Percentiles rank a stretch among this genome's conserved stretches.
These are phyloP conservation scores for Suhomyces choctaworum DNA, from an alignment of 1,139 yeast genomes.

Conservation along the genomic window DNA sequence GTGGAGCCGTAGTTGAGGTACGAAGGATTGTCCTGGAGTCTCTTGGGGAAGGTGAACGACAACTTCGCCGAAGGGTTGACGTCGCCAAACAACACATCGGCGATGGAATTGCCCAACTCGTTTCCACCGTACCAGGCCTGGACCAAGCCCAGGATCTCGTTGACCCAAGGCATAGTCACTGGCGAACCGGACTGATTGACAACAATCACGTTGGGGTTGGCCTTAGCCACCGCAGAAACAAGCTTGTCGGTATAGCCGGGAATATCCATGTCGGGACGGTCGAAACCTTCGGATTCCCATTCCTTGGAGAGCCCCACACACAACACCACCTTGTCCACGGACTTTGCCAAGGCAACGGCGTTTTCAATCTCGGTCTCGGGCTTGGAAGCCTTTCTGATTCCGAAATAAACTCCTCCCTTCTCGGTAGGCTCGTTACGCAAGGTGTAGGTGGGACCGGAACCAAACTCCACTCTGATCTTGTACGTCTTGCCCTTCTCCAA, in stretches of 20 bases:
- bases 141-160: constrained; percentile 18
- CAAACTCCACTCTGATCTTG: constrained; percentile 49
- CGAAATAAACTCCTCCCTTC: constrained; percentile 36
- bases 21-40: constrained; percentile 44
- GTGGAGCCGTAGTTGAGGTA: constrained; percentile 33
- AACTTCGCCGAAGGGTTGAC: constrained; percentile 33
- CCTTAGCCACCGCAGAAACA: constrained; percentile 17
- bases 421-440: constrained; percentile 24
- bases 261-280: constrained; percentile 39
- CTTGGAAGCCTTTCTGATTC: constrained; percentile 23
- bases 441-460: constrained; percentile 49
- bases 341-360: constrained; percentile 45
- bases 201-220: constrained; percentile 19
- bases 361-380: constrained; percentile 32
- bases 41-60: constrained; percentile 46
- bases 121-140: constrained; percentile 27
- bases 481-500: constrained; percentile 47
- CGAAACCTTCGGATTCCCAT: constrained; percentile 53
- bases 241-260: constrained; percentile 20
- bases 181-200: constrained; percentile 24
- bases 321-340: constrained; percentile 46
- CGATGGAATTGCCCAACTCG: constrained; percentile 29
- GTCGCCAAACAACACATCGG: constrained; percentile 31
- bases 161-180: constrained; percentile 21
- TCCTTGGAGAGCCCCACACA: constrained; percentile 48